These are phyloP conservation scores for Fremontodendron californicum DNA, from an alignment of 345 rosid genomes.

Conservation along the genomic window DNA sequence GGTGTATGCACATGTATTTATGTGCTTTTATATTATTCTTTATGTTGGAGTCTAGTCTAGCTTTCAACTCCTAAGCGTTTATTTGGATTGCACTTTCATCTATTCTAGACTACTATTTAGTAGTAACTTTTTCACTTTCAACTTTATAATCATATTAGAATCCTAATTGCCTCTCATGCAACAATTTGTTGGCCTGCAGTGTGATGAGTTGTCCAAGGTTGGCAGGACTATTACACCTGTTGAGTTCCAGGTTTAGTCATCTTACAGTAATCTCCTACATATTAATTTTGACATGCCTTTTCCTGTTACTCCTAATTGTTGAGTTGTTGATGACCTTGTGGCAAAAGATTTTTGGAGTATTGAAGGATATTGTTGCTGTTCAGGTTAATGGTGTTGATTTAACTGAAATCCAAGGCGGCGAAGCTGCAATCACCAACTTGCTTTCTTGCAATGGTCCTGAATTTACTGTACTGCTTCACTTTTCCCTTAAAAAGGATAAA, in stretches of 20 bases:
- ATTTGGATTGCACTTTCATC: not conserved
- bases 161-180: not conserved
- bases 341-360: not conserved
- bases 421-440: conserved; percentile 58
- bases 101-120: not conserved
- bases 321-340: not conserved
- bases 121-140: not conserved
- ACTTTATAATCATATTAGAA: not conserved
- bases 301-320: not conserved
- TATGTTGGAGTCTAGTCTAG: not conserved
- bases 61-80: not conserved
- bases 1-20: not conserved
- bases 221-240: conserved; percentile 56
- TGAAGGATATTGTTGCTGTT: not conserved
- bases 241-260: conserved; percentile 47
- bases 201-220: conserved; percentile 48
- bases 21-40: not conserved
- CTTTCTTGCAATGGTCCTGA: conserved; percentile 60
- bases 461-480: conserved; percentile 45
- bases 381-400: conserved; percentile 65
- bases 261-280: not conserved
- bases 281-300: not conserved
- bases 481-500: conserved; percentile 24
- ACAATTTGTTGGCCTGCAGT: conserved; percentile 34
- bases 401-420: conserved; percentile 59